A percentile compares a stretch with the other conserved stretches of the same genome.
phyloP scores from a whole-genome alignment of 2,329 filamentous ascomycete genomes.

The Chaetomium strumarium region DNA sequence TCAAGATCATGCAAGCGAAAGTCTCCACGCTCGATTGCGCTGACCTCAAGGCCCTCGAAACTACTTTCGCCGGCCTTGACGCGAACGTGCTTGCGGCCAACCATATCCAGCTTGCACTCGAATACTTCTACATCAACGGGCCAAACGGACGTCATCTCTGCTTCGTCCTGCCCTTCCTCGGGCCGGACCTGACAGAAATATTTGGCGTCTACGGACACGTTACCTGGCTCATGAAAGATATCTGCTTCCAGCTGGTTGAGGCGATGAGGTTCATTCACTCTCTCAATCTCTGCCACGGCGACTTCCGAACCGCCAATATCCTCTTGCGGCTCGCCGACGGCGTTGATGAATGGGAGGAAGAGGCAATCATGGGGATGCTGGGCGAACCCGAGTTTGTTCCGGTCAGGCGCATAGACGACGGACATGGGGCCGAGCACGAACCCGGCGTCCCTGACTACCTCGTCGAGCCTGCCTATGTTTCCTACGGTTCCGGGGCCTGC shows the following conservation, averaged over 20 bases:
- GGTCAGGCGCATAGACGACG: background rate
- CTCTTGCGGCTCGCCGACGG: slow-evolving; percentile 2
- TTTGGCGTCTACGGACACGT: background rate
- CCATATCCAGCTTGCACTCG: slow-evolving; percentile 11
- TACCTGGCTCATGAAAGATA: slow-evolving; percentile 9
- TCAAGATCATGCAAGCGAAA: slow-evolving; percentile 6
- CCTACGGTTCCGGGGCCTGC: background rate
- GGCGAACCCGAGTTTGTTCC: background rate
- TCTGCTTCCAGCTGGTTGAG: slow-evolving; percentile 14
- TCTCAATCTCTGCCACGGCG: slow-evolving; percentile 14
- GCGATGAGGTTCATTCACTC: slow-evolving; percentile 14
- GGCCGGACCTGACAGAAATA: background rate
- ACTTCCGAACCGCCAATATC: slow-evolving; percentile 16
- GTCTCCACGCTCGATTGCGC: background rate
- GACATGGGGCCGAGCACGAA: background rate
- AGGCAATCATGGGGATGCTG: slow-evolving; percentile 2
- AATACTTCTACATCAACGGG: slow-evolving; percentile 18
- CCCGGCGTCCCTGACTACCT: slow-evolving; percentile 11
- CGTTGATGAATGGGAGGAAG: slow-evolving; percentile 9
- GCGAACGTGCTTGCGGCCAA: background rate
- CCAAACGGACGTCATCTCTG: slow-evolving; percentile 21
- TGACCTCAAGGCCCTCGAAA: background rate
- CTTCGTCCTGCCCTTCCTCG: slow-evolving; percentile 16
- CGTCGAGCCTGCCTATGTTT: background rate
- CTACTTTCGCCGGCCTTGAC: background rate